Conservation (phyloP, 768 basidiomycete species). For the Pisolithus albus region DNA sequence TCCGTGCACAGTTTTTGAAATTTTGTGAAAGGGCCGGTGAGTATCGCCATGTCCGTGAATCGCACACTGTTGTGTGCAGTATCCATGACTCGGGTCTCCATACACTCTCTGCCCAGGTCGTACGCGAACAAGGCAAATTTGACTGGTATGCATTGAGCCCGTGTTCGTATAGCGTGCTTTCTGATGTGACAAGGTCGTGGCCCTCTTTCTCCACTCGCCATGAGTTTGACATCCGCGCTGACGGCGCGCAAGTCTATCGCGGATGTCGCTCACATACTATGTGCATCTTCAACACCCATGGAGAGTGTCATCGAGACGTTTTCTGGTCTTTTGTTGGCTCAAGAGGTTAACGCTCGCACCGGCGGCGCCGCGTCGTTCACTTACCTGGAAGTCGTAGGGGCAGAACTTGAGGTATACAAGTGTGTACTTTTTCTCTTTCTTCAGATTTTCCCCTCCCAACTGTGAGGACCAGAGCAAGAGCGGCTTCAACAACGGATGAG, state of each 20-base stretch:
- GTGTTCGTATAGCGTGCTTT: background rate
- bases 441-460: conserved; percentile 2
- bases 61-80: conserved; percentile 47
- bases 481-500: conserved; percentile 19
- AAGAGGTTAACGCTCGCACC: conserved; percentile 38
- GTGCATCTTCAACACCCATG: conserved; percentile 34
- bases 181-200: conserved; percentile 22
- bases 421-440: conserved; percentile 8
- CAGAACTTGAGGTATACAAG: conserved; percentile 34
- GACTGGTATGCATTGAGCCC: conserved; percentile 11
- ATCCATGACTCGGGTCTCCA: conserved; percentile 37
- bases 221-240: conserved; percentile 35
- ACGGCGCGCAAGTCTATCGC: conserved; percentile 45
- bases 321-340: conserved; percentile 36
- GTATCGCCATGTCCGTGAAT: conserved; percentile 53
- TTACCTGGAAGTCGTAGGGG: conserved; percentile 44
- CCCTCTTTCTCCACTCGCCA: conserved; percentile 20
- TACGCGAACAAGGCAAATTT: conserved; percentile 7
- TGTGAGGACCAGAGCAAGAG: conserved; percentile 26
- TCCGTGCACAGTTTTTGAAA: background rate
- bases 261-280: conserved; percentile 55
- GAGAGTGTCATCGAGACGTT: conserved; percentile 42
- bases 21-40: conserved; percentile 47
- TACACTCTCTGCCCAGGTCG: conserved; percentile 40
- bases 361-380: conserved; percentile 36